Conservation (phyloP, 352 stramenopile species). For the Peronospora belbahrii region DNA sequence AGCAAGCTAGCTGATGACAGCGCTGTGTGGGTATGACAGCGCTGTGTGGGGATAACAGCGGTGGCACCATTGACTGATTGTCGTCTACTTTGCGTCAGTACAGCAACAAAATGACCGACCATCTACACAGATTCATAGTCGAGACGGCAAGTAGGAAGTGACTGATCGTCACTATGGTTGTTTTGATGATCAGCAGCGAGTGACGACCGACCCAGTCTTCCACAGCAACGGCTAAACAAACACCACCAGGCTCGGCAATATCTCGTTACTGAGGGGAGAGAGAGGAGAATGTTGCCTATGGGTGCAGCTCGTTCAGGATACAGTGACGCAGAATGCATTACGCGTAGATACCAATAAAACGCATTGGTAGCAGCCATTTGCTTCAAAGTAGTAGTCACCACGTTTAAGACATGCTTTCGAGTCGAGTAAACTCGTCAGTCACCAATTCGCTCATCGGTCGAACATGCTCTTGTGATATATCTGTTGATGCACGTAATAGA, state of each 20-base stretch:
- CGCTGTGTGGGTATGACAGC: too few species aligned
- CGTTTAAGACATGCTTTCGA: slow-evolving; percentile 36
- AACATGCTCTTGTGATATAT: slow-evolving; percentile 30
- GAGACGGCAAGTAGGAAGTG: slow-evolving; percentile 46
- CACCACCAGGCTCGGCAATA: slow-evolving; percentile 53
- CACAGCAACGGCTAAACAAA: slow-evolving; percentile 44
- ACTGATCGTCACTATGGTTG: slow-evolving; percentile 37
- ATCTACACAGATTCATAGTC: slow-evolving; percentile 21
- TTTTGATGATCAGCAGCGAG: slow-evolving; percentile 48
- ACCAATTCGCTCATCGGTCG: slow-evolving; percentile 30
- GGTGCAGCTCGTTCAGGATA: slow-evolving; percentile 53
- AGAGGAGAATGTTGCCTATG: slow-evolving; percentile 6
- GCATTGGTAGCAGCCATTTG: too few species aligned
- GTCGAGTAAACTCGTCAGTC: slow-evolving; percentile 26
- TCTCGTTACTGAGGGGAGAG: slow-evolving; percentile 40
- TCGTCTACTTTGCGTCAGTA: too few species aligned
- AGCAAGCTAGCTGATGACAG: too few species aligned
- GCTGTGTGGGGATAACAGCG: too few species aligned
- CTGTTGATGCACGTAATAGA: slow-evolving; percentile 16
- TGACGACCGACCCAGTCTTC: slow-evolving; percentile 58
- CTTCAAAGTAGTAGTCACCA: too few species aligned
- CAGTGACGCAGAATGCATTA: slow-evolving; percentile 45
- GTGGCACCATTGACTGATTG: too few species aligned
- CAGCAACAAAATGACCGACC: too few species aligned
- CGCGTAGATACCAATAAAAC: slow-evolving; percentile 18